A percentile compares a stretch with the other conserved stretches of the same genome.
phyloP scores from a whole-genome alignment of 257 asterid species.

The Paulownia fortunei region DNA sequence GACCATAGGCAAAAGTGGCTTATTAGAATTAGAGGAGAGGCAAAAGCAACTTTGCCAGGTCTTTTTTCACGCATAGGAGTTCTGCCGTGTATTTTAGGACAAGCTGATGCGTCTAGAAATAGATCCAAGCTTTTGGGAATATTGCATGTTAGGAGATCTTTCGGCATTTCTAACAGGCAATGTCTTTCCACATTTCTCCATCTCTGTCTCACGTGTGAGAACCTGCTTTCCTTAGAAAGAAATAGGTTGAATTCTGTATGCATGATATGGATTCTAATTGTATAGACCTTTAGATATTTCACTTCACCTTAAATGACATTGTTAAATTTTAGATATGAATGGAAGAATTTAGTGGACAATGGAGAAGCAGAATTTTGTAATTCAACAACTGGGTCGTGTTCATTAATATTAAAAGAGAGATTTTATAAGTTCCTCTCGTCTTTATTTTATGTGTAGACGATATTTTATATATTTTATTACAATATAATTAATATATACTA shows the following conservation, averaged over 20 bases:
- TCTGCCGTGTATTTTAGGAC: constrained; percentile 32
- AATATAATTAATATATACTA: too few species aligned
- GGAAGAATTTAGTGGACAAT: background rate
- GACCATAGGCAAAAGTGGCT: constrained; percentile 10
- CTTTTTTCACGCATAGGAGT: constrained; percentile 28
- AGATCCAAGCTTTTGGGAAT: constrained; percentile 6
- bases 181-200: background rate
- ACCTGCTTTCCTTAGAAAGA: constrained; percentile 27
- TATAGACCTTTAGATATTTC: constrained; percentile 37
- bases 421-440: too few species aligned
- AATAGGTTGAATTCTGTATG: constrained; percentile 41
- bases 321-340: background rate
- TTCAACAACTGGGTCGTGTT: too few species aligned
- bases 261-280: constrained; percentile 42
- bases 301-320: constrained; percentile 16
- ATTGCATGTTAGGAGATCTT: constrained; percentile 21
- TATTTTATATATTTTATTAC: too few species aligned
- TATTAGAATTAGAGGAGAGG: constrained; percentile 23
- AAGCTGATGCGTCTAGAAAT: constrained; percentile 14
- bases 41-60: constrained; percentile 14
- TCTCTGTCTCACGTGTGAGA: constrained; percentile 30
- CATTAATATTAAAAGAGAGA: too few species aligned
- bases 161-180: constrained; percentile 1
- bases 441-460: too few species aligned
- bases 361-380: background rate